These are phyloP conservation scores for Macrophomina phaseolina DNA, from an alignment of 2,329 filamentous ascomycete genomes.

Conservation along the genomic window DNA sequence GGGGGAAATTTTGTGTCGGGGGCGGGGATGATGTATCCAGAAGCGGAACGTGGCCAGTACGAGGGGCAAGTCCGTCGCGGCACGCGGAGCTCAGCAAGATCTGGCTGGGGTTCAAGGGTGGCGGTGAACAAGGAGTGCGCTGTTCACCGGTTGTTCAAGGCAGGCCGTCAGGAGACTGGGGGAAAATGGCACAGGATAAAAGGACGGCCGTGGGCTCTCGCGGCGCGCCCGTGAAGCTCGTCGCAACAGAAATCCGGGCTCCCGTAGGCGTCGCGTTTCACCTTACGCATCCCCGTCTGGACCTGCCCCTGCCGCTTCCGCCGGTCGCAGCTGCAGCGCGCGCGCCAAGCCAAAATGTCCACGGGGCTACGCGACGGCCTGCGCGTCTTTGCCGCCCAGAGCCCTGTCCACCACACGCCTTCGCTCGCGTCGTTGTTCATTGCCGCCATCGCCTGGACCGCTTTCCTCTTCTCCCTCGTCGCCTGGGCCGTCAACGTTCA, in stretches of 20 bases:
- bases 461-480: slow-evolving; percentile 16
- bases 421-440: slow-evolving; percentile 24
- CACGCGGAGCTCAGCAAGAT: slow-evolving; percentile 17
- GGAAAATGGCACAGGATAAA: slow-evolving; percentile 9
- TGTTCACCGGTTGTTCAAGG: slow-evolving; percentile 20
- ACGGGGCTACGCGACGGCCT: slow-evolving; percentile 25
- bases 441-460: slow-evolving; percentile 21
- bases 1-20: slow-evolving; percentile 12
- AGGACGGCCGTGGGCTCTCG: slow-evolving; percentile 10
- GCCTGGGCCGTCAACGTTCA: slow-evolving; percentile 26
- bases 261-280: slow-evolving; percentile 20
- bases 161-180: slow-evolving; percentile 3
- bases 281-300: slow-evolving; percentile 1
- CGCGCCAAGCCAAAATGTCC: slow-evolving; percentile 25
- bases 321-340: slow-evolving; percentile 22
- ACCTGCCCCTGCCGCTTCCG: slow-evolving; percentile 3
- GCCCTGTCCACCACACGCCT: slow-evolving; percentile 28
- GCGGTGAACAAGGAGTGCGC: slow-evolving; percentile 23
- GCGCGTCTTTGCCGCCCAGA: slow-evolving; percentile 5
- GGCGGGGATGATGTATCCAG: slow-evolving; percentile 24
- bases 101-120: slow-evolving; percentile 13
- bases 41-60: slow-evolving; percentile 28
- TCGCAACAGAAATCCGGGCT: background rate
- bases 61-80: slow-evolving; percentile 15
- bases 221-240: slow-evolving; percentile 12